These are phyloP conservation scores for Petrea volubilis DNA, from an alignment of 257 asterid species.

Conservation along the genomic window DNA sequence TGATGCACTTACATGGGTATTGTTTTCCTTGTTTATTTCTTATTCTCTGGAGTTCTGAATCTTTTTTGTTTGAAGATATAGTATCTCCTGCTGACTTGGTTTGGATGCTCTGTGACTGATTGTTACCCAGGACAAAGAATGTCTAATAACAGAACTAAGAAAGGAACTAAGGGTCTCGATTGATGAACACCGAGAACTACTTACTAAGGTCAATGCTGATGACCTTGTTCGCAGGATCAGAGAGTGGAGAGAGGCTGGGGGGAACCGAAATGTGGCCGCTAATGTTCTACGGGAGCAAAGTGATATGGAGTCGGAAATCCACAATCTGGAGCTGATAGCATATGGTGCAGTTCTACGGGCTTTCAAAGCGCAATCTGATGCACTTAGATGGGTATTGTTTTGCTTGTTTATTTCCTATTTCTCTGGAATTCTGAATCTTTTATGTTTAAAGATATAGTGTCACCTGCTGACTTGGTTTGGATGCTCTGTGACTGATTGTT, in stretches of 20 bases:
- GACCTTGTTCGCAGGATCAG: slow-evolving; percentile 83
- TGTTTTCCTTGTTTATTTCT: slow-evolving; percentile 14
- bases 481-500: slow-evolving; percentile 16
- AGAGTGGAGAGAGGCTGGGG: slow-evolving; percentile 96
- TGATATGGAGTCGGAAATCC: slow-evolving; percentile 90
- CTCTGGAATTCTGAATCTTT: neutral
- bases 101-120: no score
- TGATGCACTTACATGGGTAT: slow-evolving; percentile 98
- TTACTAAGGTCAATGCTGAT: slow-evolving; percentile 83
- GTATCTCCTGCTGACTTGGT: slow-evolving; percentile 7
- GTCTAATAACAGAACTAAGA: slow-evolving; percentile 90
- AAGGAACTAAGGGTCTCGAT: slow-evolving; percentile 96
- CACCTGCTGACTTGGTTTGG: slow-evolving; percentile 12
- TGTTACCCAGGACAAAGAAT: slow-evolving; percentile 84
- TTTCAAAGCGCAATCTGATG: slow-evolving; percentile 98
- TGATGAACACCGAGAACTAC: slow-evolving; percentile 91
- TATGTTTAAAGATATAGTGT: slow-evolving; percentile 7
- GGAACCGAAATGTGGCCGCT: slow-evolving; percentile 42
- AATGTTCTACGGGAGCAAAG: slow-evolving; percentile 44
- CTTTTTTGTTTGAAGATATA: slow-evolving; percentile 6
- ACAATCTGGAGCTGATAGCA: slow-evolving; percentile 91
- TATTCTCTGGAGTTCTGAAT: neutral
- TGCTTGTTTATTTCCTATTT: slow-evolving; percentile 19
- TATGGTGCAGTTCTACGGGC: slow-evolving; percentile 94
- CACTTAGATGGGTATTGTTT: slow-evolving; percentile 85